These are phyloP conservation scores for Fusarium pininemorale DNA, from an alignment of 2,329 filamentous ascomycete genomes.

Conservation along the genomic window DNA sequence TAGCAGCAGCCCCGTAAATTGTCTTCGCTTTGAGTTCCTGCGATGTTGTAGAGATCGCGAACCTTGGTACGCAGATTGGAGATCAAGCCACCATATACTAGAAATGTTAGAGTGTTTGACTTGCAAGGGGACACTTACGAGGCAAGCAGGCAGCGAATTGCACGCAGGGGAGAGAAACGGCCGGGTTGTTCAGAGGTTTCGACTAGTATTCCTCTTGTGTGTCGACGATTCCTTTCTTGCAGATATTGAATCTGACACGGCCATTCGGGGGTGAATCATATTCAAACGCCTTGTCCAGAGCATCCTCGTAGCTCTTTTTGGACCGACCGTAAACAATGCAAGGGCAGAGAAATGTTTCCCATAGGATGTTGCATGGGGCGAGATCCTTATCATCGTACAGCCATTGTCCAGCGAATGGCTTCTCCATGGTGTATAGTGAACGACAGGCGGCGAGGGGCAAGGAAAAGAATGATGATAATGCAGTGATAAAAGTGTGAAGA, in stretches of 20 bases:
- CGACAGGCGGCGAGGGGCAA: neutral
- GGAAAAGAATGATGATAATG: slow-evolving; percentile 1
- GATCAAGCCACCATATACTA: slow-evolving; percentile 46
- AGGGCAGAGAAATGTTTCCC: neutral
- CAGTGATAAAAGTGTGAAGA: neutral
- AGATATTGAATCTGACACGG: neutral
- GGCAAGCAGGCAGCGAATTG: slow-evolving; percentile 36
- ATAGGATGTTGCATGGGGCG: neutral
- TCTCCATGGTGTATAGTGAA: neutral
- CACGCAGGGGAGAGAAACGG: neutral
- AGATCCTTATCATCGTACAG: neutral
- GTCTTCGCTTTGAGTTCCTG: slow-evolving; percentile 39
- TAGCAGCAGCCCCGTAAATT: slow-evolving; percentile 41
- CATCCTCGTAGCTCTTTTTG: neutral
- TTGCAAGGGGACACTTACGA: slow-evolving; percentile 27
- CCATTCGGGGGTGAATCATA: neutral
- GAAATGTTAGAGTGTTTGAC: neutral
- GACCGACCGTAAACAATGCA: neutral
- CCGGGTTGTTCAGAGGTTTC: neutral
- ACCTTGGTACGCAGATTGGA: slow-evolving; percentile 44
- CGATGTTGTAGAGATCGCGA: slow-evolving; percentile 47
- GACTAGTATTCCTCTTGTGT: neutral
- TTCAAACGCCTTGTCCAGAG: neutral
- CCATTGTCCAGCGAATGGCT: neutral
- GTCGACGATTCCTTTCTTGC: neutral